Evolutionary conservation across 1,284 basidiomycete genomes (phyloP).

Genomic region (Irpex rosettiformis): DNA sequence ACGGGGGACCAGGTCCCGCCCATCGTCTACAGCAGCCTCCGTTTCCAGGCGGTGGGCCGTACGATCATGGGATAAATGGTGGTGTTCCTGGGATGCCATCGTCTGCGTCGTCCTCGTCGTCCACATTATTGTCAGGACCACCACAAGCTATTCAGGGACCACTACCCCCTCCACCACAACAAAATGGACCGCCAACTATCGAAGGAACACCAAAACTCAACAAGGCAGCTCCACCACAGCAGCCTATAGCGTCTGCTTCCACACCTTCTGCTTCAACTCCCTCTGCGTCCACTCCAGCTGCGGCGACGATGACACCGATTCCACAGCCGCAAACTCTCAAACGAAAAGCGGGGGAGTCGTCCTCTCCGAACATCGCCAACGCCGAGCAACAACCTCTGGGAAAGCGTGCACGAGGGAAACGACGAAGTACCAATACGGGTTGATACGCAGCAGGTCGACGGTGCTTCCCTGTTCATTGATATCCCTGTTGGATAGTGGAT

Average conservation of each 20-base stretch:
- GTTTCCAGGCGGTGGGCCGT: not conserved
- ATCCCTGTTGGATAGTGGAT: slow-evolving; percentile 21
- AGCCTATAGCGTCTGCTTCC: slow-evolving; percentile 39
- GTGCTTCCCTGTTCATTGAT: slow-evolving; percentile 10
- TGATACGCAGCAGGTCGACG: not conserved
- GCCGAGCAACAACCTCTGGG: slow-evolving; percentile 33
- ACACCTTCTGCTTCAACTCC: slow-evolving; percentile 30
- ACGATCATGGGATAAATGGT: not conserved
- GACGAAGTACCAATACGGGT: slow-evolving; percentile 17
- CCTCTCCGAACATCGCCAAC: slow-evolving; percentile 47
- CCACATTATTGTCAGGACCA: not conserved
- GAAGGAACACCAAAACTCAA: slow-evolving; percentile 52
- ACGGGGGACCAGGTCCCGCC: not conserved
- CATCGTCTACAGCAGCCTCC: not conserved
- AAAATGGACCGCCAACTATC: slow-evolving; percentile 45
- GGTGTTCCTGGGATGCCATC: not conserved
- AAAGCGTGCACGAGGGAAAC: slow-evolving; percentile 51
- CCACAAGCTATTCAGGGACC: not conserved
- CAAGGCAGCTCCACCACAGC: slow-evolving; percentile 41
- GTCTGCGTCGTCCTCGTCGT: slow-evolving; percentile 1
- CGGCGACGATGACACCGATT: slow-evolving; percentile 40
- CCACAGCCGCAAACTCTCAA: slow-evolving; percentile 56
- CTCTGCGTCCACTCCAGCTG: slow-evolving; percentile 30
- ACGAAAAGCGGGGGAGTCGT: slow-evolving; percentile 40
- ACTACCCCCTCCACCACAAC: slow-evolving; percentile 33